Evolutionary conservation across 495 filamentous ascomycete species (phyloP).

Genomic region (Penicillium dipodomyicola): DNA sequence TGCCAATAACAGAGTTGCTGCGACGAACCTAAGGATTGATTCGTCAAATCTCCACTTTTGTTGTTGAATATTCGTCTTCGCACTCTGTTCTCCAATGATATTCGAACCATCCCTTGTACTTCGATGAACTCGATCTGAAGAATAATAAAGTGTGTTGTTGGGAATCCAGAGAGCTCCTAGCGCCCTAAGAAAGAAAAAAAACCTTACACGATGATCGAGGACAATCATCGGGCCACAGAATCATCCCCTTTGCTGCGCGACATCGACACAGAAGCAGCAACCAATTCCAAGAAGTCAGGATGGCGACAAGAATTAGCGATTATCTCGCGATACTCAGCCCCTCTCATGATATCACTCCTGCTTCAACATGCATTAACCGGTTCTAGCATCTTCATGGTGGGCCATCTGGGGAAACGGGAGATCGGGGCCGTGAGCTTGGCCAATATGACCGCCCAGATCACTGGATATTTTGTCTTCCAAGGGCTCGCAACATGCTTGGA

Average conservation of each 20-base stretch:
- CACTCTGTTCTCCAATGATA: background rate
- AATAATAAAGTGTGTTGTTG: background rate
- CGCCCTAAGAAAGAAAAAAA: background rate
- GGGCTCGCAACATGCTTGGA: constrained; percentile 69
- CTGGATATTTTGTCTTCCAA: constrained; percentile 67
- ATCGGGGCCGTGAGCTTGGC: constrained; percentile 66
- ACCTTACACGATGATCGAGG: background rate
- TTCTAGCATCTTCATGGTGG: constrained; percentile 65
- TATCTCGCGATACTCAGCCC: constrained; percentile 52
- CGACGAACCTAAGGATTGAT: constrained; percentile 7
- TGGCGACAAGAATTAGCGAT: constrained; percentile 18
- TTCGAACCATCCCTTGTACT: background rate
- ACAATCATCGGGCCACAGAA: constrained; percentile 1
- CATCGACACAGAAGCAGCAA: constrained; percentile 4
- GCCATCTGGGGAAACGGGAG: constrained; percentile 60
- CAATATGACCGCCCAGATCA: constrained; percentile 71
- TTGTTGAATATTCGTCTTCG: background rate
- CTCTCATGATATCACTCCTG: constrained; percentile 66
- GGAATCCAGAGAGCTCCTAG: background rate
- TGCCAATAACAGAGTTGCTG: background rate
- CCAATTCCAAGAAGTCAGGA: constrained; percentile 6
- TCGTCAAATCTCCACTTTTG: background rate
- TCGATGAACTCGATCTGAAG: background rate
- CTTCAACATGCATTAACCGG: constrained; percentile 72
- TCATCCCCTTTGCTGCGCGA: constrained; percentile 7